These are phyloP conservation scores for Hortaea werneckii DNA, from an alignment of 2,329 filamentous ascomycete species.

Conservation along the genomic window DNA sequence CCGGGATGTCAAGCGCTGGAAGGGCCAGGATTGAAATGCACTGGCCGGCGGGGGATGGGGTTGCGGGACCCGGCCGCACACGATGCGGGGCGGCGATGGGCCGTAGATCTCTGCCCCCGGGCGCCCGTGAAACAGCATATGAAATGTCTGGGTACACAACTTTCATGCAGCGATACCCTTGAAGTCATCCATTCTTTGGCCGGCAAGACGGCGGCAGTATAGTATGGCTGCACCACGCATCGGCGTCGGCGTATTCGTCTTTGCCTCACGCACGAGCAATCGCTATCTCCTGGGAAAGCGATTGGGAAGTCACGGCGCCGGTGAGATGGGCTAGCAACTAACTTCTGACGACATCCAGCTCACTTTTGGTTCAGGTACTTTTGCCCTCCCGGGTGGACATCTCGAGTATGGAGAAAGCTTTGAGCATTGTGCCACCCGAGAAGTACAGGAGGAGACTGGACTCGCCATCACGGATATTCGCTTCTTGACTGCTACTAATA, in stretches of 20 bases:
- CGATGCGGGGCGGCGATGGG: too few species aligned
- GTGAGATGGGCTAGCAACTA: constrained; percentile 14
- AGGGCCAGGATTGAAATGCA: too few species aligned
- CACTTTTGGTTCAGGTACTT: constrained; percentile 8
- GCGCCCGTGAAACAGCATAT: too few species aligned
- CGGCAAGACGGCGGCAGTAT: too few species aligned
- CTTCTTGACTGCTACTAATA: constrained; percentile 56
- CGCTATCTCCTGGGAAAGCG: constrained; percentile 40
- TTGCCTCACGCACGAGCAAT: constrained; percentile 17
- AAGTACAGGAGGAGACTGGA: constrained; percentile 61
- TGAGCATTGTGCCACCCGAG: constrained; percentile 53
- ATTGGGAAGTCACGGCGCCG: constrained; percentile 38
- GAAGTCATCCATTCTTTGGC: too few species aligned
- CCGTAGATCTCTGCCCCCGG: too few species aligned
- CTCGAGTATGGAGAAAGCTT: constrained; percentile 59
- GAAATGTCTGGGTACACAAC: too few species aligned
- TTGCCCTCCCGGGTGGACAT: constrained; percentile 59
- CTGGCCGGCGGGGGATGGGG: too few species aligned
- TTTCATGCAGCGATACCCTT: too few species aligned
- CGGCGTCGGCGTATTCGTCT: constrained; percentile 41
- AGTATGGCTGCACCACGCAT: constrained; percentile 19
- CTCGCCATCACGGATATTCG: constrained; percentile 44
- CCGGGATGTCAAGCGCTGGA: too few species aligned
- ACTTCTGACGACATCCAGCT: neutral
- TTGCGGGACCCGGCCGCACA: too few species aligned